phyloP scores from a whole-genome alignment of 805 yeast genomes.

The Cyberlindnera maritima region DNA sequence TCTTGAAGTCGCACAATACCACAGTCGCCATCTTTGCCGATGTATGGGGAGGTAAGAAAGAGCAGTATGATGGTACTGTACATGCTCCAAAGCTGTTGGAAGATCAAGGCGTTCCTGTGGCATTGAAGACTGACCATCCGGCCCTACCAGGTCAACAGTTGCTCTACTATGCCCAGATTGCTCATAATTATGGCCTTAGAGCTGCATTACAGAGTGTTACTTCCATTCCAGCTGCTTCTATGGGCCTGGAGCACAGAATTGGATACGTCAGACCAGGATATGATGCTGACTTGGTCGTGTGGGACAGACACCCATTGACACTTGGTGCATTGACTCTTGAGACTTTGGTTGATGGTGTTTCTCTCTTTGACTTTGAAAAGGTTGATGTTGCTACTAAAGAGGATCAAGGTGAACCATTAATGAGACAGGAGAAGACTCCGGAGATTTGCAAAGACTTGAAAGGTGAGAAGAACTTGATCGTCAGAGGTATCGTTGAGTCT shows the following conservation, averaged over 20 bases:
- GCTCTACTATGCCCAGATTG: slow-evolving; percentile 4
- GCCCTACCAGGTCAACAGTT: slow-evolving; percentile 10
- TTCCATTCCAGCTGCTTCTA: slow-evolving; percentile 4
- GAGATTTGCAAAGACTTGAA: background rate
- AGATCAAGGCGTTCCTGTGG: slow-evolving; percentile 4
- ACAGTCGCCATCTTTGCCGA: slow-evolving; percentile 9
- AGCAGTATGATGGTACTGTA: slow-evolving; percentile 6
- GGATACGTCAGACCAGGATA: slow-evolving; percentile 8
- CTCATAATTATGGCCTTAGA: slow-evolving; percentile 6
- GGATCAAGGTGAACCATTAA: background rate
- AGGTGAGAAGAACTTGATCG: background rate
- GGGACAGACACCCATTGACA: slow-evolving; percentile 9
- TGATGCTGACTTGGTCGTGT: slow-evolving; percentile 10
- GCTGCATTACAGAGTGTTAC: slow-evolving; percentile 6
- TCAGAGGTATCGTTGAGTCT: slow-evolving; percentile 4
- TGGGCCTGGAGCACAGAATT: slow-evolving; percentile 6
- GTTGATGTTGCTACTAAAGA: background rate
- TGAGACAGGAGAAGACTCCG: background rate
- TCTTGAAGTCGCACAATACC: slow-evolving; percentile 5
- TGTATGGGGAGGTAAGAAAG: slow-evolving; percentile 13
- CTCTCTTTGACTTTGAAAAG: slow-evolving; percentile 4
- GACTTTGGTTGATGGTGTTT: slow-evolving; percentile 7
- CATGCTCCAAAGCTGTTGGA: slow-evolving; percentile 5
- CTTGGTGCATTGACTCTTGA: slow-evolving; percentile 5
- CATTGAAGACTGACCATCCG: slow-evolving; percentile 10